Conservation (phyloP, 192 early-diverging fungal genomes). For the Rhizoclosmatium sp. region DNA sequence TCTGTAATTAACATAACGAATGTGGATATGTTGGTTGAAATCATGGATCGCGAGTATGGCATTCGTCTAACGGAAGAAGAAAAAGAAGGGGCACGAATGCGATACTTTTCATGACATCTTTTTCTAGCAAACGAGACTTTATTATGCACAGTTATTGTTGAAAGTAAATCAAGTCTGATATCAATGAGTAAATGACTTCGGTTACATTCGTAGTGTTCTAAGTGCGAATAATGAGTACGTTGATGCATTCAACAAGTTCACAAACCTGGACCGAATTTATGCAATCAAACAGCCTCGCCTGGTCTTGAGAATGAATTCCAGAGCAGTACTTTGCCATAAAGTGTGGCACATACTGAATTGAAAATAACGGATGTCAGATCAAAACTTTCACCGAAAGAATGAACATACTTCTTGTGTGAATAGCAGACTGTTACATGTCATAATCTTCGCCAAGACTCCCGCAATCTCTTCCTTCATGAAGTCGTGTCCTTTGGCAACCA, state of each 20-base stretch:
- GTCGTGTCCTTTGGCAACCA: slow-evolving; percentile 28
- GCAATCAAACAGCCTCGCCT: slow-evolving; percentile 5
- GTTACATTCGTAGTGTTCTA: slow-evolving; percentile 4
- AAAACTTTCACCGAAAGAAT: not conserved
- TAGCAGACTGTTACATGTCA: slow-evolving; percentile 5
- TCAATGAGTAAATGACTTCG: slow-evolving; percentile 7
- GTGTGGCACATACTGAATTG: slow-evolving; percentile 20
- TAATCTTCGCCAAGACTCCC: slow-evolving; percentile 9
- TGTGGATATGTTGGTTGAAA: not conserved
- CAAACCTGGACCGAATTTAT: slow-evolving; percentile 15
- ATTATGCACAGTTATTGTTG: not conserved
- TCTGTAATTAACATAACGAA: not conserved
- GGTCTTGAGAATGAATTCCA: slow-evolving; percentile 17
- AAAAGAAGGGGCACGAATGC: not conserved
- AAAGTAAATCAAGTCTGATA: slow-evolving; percentile 10
- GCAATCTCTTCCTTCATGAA: slow-evolving; percentile 38
- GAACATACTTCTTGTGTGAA: slow-evolving; percentile 17
- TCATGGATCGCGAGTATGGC: slow-evolving; percentile 20
- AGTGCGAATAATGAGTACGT: not conserved
- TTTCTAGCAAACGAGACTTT: not conserved
- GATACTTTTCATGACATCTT: not conserved
- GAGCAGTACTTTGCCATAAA: slow-evolving; percentile 24
- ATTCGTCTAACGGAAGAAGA: not conserved
- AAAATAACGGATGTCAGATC: not conserved
- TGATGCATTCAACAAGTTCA: not conserved